Percentiles rank a stretch among this genome's conserved stretches.
These are phyloP conservation scores for Fagopyrum tataricum DNA, from an alignment of 148 eudicot genomes.

Conservation along the genomic window DNA sequence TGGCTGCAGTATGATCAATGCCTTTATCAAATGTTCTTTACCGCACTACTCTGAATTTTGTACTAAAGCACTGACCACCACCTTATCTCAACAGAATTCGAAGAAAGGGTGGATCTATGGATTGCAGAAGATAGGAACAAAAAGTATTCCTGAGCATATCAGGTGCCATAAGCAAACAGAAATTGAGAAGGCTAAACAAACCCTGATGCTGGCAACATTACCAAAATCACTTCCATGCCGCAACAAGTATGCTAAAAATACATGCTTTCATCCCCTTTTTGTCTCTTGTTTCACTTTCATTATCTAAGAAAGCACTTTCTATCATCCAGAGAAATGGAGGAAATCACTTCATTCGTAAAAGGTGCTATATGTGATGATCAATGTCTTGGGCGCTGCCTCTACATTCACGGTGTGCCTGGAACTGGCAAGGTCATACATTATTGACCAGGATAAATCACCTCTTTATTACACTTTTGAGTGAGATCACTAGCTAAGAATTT, in stretches of 20 bases:
- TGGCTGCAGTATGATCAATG: constrained; percentile 68
- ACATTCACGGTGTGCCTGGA: constrained; percentile 98
- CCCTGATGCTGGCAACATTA: constrained; percentile 73
- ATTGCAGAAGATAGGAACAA: constrained; percentile 79
- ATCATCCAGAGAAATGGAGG: constrained; percentile 83
- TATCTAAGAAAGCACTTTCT: constrained; percentile 8
- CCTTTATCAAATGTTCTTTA: constrained; percentile 10
- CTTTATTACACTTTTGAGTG: background rate
- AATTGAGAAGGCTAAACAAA: constrained; percentile 87
- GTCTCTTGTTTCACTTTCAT: background rate
- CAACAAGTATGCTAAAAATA: constrained; percentile 43
- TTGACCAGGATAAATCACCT: background rate
- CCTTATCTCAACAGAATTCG: constrained; percentile 48
- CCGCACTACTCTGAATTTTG: background rate
- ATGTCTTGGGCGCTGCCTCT: constrained; percentile 94
- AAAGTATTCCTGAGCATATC: constrained; percentile 79
- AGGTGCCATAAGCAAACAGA: constrained; percentile 88
- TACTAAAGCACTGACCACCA: background rate
- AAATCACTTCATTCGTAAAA: constrained; percentile 69
- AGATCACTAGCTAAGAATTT: background rate
- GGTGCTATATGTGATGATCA: constrained; percentile 89
- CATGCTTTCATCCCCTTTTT: background rate
- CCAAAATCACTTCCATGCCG: constrained; percentile 96
- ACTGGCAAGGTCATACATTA: constrained; percentile 73
- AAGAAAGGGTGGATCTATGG: constrained; percentile 73